These are phyloP conservation scores for Epichloe bromicola DNA, from an alignment of 2,329 filamentous ascomycete species.

Conservation along the genomic window DNA sequence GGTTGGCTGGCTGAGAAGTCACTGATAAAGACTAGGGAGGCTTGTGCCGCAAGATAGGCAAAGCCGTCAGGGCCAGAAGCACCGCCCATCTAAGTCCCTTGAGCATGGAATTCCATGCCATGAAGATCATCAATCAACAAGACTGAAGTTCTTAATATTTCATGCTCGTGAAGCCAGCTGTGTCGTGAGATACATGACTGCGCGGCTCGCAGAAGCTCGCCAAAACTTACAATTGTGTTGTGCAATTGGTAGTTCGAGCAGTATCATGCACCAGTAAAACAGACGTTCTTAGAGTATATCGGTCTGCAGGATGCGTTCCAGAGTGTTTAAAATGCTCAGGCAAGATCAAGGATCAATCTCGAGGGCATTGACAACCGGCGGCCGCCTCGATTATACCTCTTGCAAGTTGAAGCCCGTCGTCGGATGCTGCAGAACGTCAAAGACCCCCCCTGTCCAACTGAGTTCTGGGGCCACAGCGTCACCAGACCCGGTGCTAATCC, in stretches of 20 bases:
- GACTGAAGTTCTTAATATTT: neutral
- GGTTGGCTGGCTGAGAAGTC: neutral
- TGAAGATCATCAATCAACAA: neutral
- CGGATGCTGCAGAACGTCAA: conserved; percentile 1
- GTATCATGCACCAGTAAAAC: neutral
- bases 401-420: neutral
- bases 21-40: conserved; percentile 4
- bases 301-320: neutral
- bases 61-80: neutral
- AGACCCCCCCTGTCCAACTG: neutral
- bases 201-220: neutral
- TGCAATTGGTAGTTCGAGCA: conserved; percentile 1
- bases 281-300: conserved; percentile 2
- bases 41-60: conserved; percentile 6
- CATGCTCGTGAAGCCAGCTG: neutral
- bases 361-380: neutral
- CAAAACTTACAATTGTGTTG: conserved; percentile 5
- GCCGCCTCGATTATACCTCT: conserved; percentile 6
- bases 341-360: neutral
- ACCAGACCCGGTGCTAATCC: conserved; percentile 6
- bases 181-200: neutral
- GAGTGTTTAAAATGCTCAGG: neutral
- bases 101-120: neutral
- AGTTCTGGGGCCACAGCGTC: conserved; percentile 5
- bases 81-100: neutral